Evolutionary conservation across 306 rosid species (phyloP).

Genomic region (Cercis canadensis): DNA sequence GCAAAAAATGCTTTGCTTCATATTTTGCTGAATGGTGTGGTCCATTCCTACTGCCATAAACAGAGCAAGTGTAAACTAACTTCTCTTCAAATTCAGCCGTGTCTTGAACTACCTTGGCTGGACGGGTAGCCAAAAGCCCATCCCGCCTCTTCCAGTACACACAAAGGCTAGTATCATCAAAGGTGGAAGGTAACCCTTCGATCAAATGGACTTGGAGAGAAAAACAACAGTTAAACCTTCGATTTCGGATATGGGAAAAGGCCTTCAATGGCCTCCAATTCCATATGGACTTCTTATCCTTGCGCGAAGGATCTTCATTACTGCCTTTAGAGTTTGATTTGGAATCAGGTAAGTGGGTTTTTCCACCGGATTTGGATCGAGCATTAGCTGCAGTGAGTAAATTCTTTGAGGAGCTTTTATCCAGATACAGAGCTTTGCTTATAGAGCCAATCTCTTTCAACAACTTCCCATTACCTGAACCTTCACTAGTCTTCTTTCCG

Average conservation of each 20-base stretch:
- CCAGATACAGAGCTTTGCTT: slow-evolving; percentile 55
- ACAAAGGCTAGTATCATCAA: slow-evolving; percentile 57
- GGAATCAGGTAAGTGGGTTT: slow-evolving; percentile 43
- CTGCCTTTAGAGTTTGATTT: slow-evolving; percentile 45
- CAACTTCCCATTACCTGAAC: slow-evolving; percentile 59
- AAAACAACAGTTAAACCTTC: slow-evolving; percentile 78
- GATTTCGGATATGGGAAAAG: slow-evolving; percentile 60
- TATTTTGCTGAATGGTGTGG: slow-evolving; percentile 85
- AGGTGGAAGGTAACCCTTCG: slow-evolving; percentile 66
- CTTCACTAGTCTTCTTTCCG: slow-evolving; percentile 65
- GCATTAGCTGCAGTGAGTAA: slow-evolving; percentile 24
- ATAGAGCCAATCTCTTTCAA: slow-evolving; percentile 66
- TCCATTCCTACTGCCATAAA: slow-evolving; percentile 79
- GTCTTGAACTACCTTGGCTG: slow-evolving; percentile 67
- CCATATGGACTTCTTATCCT: slow-evolving; percentile 92
- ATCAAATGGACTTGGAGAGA: slow-evolving; percentile 78
- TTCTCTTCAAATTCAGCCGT: slow-evolving; percentile 67
- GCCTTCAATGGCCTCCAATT: slow-evolving; percentile 81
- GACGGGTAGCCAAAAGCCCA: slow-evolving; percentile 66
- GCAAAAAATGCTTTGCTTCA: slow-evolving; percentile 79
- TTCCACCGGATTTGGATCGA: slow-evolving; percentile 47
- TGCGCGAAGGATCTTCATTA: slow-evolving; percentile 51
- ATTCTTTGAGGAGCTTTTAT: slow-evolving; percentile 48
- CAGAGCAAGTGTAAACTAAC: slow-evolving; percentile 68
- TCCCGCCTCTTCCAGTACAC: slow-evolving; percentile 89